Percentiles rank a stretch among this genome's conserved stretches.
Conservation (phyloP, 2,329 filamentous ascomycete genomes). For the Fusarium clavum region DNA sequence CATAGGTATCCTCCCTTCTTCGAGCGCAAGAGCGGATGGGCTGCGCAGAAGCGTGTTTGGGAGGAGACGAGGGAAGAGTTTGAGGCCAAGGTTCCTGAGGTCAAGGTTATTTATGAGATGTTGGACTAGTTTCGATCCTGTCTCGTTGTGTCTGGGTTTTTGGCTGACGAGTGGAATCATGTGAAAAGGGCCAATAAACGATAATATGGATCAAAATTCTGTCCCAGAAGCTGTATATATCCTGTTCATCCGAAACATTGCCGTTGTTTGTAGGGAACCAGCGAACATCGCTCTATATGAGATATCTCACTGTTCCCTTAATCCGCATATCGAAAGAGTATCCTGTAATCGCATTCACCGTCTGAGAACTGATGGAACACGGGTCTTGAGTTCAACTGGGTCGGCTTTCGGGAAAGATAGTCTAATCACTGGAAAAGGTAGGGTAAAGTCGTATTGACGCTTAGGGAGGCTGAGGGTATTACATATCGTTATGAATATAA, state of each 20-base stretch:
- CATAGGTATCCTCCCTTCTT: slow-evolving; percentile 53
- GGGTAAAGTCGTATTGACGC: too few relatives aligned
- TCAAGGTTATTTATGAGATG: slow-evolving; percentile 41
- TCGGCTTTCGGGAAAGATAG: too few relatives aligned
- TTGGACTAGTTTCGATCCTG: slow-evolving; percentile 11
- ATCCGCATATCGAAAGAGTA: neutral
- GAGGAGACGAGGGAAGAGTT: slow-evolving; percentile 41
- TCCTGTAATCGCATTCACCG: neutral
- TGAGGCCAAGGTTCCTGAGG: slow-evolving; percentile 42
- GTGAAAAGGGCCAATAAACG: too few relatives aligned
- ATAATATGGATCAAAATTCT: too few relatives aligned
- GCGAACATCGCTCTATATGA: neutral
- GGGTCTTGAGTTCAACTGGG: neutral
- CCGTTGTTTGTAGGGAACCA: too few relatives aligned
- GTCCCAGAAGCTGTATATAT: too few relatives aligned
- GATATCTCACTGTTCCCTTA: neutral
- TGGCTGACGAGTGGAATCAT: neutral
- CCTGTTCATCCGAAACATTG: rapidly evolving
- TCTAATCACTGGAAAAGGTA: too few relatives aligned
- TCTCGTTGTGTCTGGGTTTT: neutral
- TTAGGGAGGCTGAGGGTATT: too few relatives aligned
- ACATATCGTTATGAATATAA: too few relatives aligned
- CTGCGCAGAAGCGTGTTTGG: slow-evolving; percentile 44
- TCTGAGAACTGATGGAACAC: neutral
- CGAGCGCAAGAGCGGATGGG: slow-evolving; percentile 42